Percentiles rank a stretch among this genome's conserved stretches.
These are phyloP conservation scores for Thermomyces lanuginosus DNA, from an alignment of 2,329 filamentous ascomycete species.

Conservation along the genomic window DNA sequence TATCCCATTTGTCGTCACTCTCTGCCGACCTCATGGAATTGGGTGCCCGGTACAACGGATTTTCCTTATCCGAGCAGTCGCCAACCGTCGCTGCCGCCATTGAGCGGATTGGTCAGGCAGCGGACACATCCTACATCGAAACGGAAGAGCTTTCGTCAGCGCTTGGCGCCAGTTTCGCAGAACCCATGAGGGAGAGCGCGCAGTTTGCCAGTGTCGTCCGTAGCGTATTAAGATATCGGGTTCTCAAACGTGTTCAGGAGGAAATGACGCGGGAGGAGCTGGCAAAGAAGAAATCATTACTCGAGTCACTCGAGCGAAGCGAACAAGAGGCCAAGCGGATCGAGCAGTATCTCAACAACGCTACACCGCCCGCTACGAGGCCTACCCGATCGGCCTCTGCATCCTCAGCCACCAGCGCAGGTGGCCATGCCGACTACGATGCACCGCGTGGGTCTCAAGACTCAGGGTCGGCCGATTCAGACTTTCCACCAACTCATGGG, in stretches of 20 bases:
- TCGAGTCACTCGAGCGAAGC: slow-evolving; percentile 83
- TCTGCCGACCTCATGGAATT: slow-evolving; percentile 82
- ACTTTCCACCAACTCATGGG: slow-evolving; percentile 80
- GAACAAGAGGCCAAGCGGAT: slow-evolving; percentile 86
- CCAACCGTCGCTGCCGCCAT: slow-evolving; percentile 81
- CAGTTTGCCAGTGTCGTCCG: slow-evolving; percentile 93
- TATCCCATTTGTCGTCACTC: slow-evolving; percentile 69
- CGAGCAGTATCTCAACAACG: slow-evolving; percentile 68
- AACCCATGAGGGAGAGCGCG: slow-evolving; percentile 93
- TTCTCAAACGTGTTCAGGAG: slow-evolving; percentile 88
- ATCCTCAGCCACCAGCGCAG: slow-evolving; percentile 33
- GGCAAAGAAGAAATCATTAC: slow-evolving; percentile 62
- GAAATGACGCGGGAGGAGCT: slow-evolving; percentile 94
- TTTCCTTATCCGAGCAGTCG: slow-evolving; percentile 84
- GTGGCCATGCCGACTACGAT: slow-evolving; percentile 23
- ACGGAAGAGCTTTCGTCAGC: slow-evolving; percentile 80
- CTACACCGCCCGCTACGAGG: slow-evolving; percentile 24
- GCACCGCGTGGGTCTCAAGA: slow-evolving; percentile 51
- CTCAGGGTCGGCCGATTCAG: slow-evolving; percentile 81
- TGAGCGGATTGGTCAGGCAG: slow-evolving; percentile 83
- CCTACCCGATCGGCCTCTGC: slow-evolving; percentile 53
- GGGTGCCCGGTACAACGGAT: slow-evolving; percentile 90
- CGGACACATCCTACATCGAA: slow-evolving; percentile 88
- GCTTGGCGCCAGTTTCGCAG: slow-evolving; percentile 84
- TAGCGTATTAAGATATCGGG: slow-evolving; percentile 70